Evolutionary conservation across 495 filamentous ascomycete species (phyloP), one percentile per base, ranked within the genome.

Genomic region (Hypoxylon cercidicola): DNA sequence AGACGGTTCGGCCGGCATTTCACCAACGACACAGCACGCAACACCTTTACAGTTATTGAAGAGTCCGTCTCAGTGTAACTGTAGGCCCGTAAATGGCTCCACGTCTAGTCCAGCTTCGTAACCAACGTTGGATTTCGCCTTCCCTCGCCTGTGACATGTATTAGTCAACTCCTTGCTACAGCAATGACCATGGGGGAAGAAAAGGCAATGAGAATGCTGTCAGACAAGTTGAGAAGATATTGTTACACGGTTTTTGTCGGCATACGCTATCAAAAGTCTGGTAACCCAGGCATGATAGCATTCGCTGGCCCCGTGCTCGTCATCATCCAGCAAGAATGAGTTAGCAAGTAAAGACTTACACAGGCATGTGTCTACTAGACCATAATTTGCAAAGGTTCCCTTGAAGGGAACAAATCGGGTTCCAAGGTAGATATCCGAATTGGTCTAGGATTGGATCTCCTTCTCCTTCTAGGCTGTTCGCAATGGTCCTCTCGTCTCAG

Each of bases 271-370:
- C 58, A 43, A 48, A 39, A 45, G 62, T 35, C 63, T 71, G 68
- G 48, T 53, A 55, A 37, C 56, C 72, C 70, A 69, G 67, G 43
- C 55, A 65, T 54, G 51, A 66, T 46, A 39, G 71, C 69, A 70
- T 76, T 79, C 74, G 79, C 79, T 83, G 81, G 81, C 81, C 81
- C 79, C 81, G 79, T 79, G 79, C 76, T 74, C 76, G 79, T 83
- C 81, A 82, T 83, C 81, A 82, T 78, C 65, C 62, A 69, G 46
- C 51, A 34, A 58, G n/a, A n/a, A 25, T 19, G 23, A 55, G 13
- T 34, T 25, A 45, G 35, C 12, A 53, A 53, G 40, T 10, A 32
- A 53, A 55, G 45, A 64, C 65, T 48, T 15, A 21, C 1, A n/a
- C 45, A 32, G 28, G 6, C 40, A 32, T 32, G 30, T 2, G 10